Percentiles rank a stretch among this genome's conserved stretches.
Evolutionary conservation across 345 rosid species (phyloP).

Genomic region (Eucalyptus shirleyi): DNA sequence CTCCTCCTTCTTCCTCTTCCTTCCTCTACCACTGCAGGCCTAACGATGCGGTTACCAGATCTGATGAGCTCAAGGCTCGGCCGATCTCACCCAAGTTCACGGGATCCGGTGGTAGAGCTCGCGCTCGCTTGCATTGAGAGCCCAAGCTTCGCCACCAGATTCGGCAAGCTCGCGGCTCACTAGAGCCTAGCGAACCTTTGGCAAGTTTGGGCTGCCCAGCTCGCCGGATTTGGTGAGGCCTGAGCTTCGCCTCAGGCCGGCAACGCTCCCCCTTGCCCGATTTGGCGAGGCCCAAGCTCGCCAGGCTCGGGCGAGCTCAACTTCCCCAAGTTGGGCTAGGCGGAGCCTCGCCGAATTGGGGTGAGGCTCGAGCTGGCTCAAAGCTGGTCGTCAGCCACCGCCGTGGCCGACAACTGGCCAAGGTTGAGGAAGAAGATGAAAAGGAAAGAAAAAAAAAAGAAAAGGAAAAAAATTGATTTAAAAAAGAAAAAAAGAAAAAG

Average conservation of each 20-base stretch:
- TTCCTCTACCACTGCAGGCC: accelerated
- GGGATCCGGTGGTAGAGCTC: too few relatives aligned
- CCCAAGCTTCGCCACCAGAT: too few relatives aligned
- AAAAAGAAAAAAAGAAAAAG: too few relatives aligned
- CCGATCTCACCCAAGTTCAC: too few relatives aligned
- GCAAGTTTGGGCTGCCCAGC: accelerated
- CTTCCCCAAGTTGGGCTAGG: too few relatives aligned
- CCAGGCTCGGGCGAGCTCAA: too few relatives aligned
- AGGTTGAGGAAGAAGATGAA: too few relatives aligned
- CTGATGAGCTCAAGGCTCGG: too few relatives aligned
- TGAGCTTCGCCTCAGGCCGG: accelerated
- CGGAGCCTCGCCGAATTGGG: accelerated
- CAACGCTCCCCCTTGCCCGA: accelerated
- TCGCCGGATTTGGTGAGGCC: accelerated
- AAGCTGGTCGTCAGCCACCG: accelerated
- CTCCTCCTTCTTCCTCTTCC: too few relatives aligned
- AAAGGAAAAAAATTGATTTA: too few relatives aligned
- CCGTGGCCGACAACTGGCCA: accelerated
- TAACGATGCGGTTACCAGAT: accelerated
- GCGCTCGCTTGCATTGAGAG: too few relatives aligned
- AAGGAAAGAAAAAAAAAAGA: too few relatives aligned
- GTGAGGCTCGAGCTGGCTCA: accelerated
- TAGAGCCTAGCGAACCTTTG: accelerated
- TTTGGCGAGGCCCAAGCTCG: accelerated
- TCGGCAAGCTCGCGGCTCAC: accelerated